These are phyloP conservation scores for Globisporangium nunn DNA, from an alignment of 352 stramenopile genomes.

Conservation along the genomic window DNA sequence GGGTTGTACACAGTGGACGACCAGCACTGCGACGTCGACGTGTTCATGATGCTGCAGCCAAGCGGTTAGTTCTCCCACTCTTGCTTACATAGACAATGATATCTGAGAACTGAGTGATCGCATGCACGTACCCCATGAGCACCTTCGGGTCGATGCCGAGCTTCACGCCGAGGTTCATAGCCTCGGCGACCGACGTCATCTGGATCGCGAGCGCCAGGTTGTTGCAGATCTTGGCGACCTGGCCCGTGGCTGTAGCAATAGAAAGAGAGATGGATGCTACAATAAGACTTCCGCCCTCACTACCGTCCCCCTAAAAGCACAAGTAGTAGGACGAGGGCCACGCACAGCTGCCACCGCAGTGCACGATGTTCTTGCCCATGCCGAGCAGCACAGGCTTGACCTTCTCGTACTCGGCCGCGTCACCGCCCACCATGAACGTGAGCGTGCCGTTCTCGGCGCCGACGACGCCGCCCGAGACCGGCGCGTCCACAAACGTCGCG, in stretches of 20 bases:
- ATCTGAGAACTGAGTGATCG: too few relatives aligned
- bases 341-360: constrained; percentile 88
- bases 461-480: constrained; percentile 94
- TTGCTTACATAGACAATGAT: too few relatives aligned
- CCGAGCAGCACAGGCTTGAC: constrained; percentile 77
- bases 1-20: constrained; percentile 94
- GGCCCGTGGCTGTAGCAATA: constrained; percentile 41
- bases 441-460: constrained; percentile 94
- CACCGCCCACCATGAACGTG: constrained; percentile 97
- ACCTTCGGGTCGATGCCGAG: constrained; percentile 93
- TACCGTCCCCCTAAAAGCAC: neutral
- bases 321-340: constrained; percentile 17
- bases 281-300: too few relatives aligned
- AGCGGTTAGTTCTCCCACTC: too few relatives aligned
- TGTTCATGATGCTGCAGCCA: constrained; percentile 91
- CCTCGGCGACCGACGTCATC: constrained; percentile 95
- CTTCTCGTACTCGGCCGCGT: constrained; percentile 45
- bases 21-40: constrained; percentile 95
- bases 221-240: constrained; percentile 96
- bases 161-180: constrained; percentile 93
- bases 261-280: neutral
- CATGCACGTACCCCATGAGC: constrained; percentile 57
- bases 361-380: constrained; percentile 94
- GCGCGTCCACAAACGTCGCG: constrained; percentile 90
- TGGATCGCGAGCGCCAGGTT: constrained; percentile 96